phyloP scores from a whole-genome alignment of 2,329 filamentous ascomycete species.

The Plenodomus tracheiphilus region DNA sequence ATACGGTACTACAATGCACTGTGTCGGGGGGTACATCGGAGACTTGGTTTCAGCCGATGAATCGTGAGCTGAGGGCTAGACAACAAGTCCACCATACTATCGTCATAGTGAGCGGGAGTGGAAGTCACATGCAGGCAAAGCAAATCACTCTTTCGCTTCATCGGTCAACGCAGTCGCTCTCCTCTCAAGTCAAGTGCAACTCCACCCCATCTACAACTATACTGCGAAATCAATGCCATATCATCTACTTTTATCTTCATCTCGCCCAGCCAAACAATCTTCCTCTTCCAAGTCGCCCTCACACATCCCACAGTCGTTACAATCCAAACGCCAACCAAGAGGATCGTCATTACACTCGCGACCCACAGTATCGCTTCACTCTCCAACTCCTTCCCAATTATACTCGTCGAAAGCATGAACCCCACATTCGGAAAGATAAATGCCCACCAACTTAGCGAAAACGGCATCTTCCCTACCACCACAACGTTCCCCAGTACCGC shows the following conservation, averaged over 20 bases:
- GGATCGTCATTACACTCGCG: slow-evolving; percentile 53
- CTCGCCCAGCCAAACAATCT: slow-evolving; percentile 59
- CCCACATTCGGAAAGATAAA: slow-evolving; percentile 51
- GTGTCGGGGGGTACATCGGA: too few relatives aligned
- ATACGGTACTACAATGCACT: too few relatives aligned
- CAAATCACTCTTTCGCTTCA: too few relatives aligned
- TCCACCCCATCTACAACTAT: too few relatives aligned
- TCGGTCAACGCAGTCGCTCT: too few relatives aligned
- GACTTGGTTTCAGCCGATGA: too few relatives aligned
- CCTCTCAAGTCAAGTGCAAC: too few relatives aligned
- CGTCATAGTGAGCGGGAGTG: too few relatives aligned
- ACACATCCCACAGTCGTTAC: slow-evolving; percentile 55
- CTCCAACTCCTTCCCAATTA: slow-evolving; percentile 36
- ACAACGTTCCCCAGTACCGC: slow-evolving; percentile 32
- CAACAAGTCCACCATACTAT: too few relatives aligned
- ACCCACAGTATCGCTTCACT: slow-evolving; percentile 43
- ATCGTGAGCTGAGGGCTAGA: too few relatives aligned
- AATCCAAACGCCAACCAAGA: slow-evolving; percentile 56
- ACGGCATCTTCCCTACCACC: slow-evolving; percentile 44
- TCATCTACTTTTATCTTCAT: slow-evolving; percentile 32
- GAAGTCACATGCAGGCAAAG: too few relatives aligned
- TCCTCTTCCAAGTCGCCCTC: slow-evolving; percentile 52
- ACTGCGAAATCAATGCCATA: too few relatives aligned
- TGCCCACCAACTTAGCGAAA: slow-evolving; percentile 63
- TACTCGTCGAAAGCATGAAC: slow-evolving; percentile 42